Base-by-base conservation (phyloP, 1,284 basidiomycete species). In the Laetiporus sulphureus region DNA sequence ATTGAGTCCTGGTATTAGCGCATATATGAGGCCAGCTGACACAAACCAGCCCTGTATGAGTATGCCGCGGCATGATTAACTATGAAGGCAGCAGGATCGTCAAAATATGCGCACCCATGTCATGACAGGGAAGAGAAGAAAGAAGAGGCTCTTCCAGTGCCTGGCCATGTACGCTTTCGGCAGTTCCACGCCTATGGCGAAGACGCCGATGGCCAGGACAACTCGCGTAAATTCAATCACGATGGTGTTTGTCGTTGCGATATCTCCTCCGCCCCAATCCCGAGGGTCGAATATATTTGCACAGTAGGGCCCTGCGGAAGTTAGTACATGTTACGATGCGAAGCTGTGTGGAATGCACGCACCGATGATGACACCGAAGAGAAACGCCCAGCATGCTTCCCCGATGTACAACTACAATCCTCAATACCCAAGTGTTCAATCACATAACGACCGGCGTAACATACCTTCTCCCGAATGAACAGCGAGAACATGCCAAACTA, bases 401-500 rank as follows among this genome's bases (percentile, higher is more conserved):
- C 96, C 96, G 48, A 98, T 82, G 60, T 97, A 99, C 23, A 97
- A 67, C 72, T 86, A 40, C 20, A 21, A 7, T 10, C 21, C n/a
- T n/a, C n/a, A n/a, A 16, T 29, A 50, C n/a, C 46, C 48, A n/a
- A 30, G 37, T 24, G 38, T 8, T 21, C 16, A 35, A 16, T 10
- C 12, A 22, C 24, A 22, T 6, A 34, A 20, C 16, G 32, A n/a
- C 30, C 15, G 19, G 34, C 19, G n/a, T 3, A 8, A 22, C 69
- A 33, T 42, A 83, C 84, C 70, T 77, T 83, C 69, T 97, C 93
- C 59, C 94, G 86, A 59, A 99, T 79, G 54, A 97, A 82, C 18
- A 94, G 75, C 8, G 90, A 91, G 65, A 96, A 91, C 83, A 95
- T 92, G 60, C 91, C 90, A 63, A 96, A 97, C 86, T 91, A 46